Conservation (phyloP, 768 basidiomycete species). For the Crepidotus variabilis region DNA sequence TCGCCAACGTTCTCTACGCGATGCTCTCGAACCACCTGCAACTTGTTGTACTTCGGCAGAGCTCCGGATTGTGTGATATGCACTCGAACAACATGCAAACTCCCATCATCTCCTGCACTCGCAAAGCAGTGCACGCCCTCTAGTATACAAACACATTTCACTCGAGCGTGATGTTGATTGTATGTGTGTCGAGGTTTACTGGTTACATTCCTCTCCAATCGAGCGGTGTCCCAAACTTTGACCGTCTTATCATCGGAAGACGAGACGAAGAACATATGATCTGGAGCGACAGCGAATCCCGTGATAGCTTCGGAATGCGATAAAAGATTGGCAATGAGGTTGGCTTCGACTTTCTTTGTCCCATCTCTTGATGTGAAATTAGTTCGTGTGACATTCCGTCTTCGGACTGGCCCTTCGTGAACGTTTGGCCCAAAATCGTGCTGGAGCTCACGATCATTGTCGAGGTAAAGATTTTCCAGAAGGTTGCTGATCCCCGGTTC, state of each 20-base stretch:
- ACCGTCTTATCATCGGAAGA: constrained; percentile 92
- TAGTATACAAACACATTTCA: constrained; percentile 71
- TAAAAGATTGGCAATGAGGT: constrained; percentile 77
- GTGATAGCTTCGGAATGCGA: constrained; percentile 82
- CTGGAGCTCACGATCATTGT: constrained; percentile 80
- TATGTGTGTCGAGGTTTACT: constrained; percentile 76
- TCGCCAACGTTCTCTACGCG: constrained; percentile 68
- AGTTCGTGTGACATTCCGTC: constrained; percentile 70
- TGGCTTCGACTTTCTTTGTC: constrained; percentile 64
- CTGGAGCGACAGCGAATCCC: constrained; percentile 82
- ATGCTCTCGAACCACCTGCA: constrained; percentile 81
- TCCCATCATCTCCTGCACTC: constrained; percentile 81
- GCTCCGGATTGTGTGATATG: constrained; percentile 64
- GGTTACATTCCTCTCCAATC: constrained; percentile 93
- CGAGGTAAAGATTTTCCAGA: constrained; percentile 85
- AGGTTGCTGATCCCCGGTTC: constrained; percentile 88
- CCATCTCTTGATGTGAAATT: constrained; percentile 66
- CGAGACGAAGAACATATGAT: constrained; percentile 92
- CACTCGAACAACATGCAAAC: constrained; percentile 79
- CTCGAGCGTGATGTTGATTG: constrained; percentile 53
- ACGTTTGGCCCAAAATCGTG: constrained; percentile 91
- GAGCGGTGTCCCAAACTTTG: constrained; percentile 88
- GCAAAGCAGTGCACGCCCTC: constrained; percentile 90
- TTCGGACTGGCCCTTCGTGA: constrained; percentile 74
- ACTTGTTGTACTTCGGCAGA: constrained; percentile 79